These are phyloP conservation scores for Chaetomium fimeti DNA, from an alignment of 495 filamentous ascomycete species.

Conservation along the genomic window DNA sequence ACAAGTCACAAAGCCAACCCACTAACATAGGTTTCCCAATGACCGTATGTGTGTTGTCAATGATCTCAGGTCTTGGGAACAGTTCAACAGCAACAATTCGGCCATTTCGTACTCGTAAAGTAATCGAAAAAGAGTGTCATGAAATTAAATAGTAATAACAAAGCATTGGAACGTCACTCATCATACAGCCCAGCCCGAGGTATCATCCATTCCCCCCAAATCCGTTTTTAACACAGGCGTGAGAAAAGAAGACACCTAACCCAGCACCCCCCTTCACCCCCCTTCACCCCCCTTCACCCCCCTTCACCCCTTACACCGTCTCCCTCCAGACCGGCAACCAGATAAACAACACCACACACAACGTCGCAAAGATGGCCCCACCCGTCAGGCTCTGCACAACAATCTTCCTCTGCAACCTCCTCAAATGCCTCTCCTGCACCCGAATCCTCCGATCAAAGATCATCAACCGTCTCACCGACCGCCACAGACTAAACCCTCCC, in stretches of 20 bases:
- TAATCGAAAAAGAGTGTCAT: no score
- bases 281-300: neutral
- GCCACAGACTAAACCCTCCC: slow-evolving; percentile 22
- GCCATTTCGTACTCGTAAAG: no score
- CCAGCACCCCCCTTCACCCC: neutral
- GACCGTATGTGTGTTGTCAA: no score
- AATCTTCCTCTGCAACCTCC: slow-evolving; percentile 43
- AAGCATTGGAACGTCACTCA: neutral
- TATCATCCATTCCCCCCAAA: slow-evolving; percentile 5
- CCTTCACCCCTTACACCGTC: slow-evolving; percentile 23
- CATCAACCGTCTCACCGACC: slow-evolving; percentile 39
- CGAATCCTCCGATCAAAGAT: slow-evolving; percentile 45
- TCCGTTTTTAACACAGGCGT: neutral
- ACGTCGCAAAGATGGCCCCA: slow-evolving; percentile 38
- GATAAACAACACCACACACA: slow-evolving; percentile 39
- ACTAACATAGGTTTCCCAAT: no score
- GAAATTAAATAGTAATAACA: no score
- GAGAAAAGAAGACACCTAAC: neutral
- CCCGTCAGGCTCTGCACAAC: slow-evolving; percentile 43
- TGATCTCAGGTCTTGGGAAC: no score
- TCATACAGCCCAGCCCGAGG: neutral
- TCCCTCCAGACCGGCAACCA: slow-evolving; percentile 44
- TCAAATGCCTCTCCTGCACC: slow-evolving; percentile 42
- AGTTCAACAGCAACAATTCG: no score
- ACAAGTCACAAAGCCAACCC: no score